Percentiles rank a stretch among this genome's conserved stretches.
phyloP scores from a whole-genome alignment of 2,329 filamentous ascomycete species.

The Clarireedia sp. region DNA sequence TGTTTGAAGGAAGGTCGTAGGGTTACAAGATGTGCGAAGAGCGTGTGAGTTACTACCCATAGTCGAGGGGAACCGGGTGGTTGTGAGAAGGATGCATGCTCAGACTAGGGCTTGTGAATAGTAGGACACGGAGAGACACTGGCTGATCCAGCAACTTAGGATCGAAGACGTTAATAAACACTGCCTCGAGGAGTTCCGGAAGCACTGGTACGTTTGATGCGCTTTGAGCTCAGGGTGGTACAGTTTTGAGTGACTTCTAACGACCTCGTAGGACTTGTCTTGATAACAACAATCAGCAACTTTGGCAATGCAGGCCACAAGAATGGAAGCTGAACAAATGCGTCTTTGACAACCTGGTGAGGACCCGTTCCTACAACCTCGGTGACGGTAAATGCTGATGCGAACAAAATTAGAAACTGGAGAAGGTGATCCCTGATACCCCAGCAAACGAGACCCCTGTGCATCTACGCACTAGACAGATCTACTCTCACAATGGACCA shows the following conservation, averaged over 20 bases:
- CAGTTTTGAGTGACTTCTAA: background rate
- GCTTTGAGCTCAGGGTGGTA: background rate
- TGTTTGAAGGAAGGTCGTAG: slow-evolving; percentile 95
- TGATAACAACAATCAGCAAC: slow-evolving; percentile 94
- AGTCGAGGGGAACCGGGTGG: background rate
- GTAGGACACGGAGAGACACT: background rate
- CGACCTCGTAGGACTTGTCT: slow-evolving; percentile 60
- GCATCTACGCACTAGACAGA: slow-evolving; percentile 60
- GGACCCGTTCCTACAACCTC: slow-evolving; percentile 29
- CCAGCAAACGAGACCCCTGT: slow-evolving; percentile 64
- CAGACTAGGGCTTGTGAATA: background rate
- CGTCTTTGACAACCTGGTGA: slow-evolving; percentile 89
- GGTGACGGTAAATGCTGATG: background rate
- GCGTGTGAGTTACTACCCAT: slow-evolving; percentile 64
- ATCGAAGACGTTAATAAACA: slow-evolving; percentile 93
- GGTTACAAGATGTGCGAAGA: slow-evolving; percentile 91
- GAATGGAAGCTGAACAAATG: slow-evolving; percentile 93
- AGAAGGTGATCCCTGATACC: slow-evolving; percentile 71
- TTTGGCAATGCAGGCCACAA: slow-evolving; percentile 85
- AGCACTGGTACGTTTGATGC: slow-evolving; percentile 53
- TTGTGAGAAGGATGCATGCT: too few relatives aligned
- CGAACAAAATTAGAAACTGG: slow-evolving; percentile 52
- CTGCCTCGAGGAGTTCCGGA: slow-evolving; percentile 84
- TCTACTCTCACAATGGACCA: slow-evolving; percentile 29
- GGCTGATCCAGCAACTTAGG: slow-evolving; percentile 37